phyloP scores from a whole-genome alignment of 768 basidiomycete genomes.

The Podaxis mareebaensis region DNA sequence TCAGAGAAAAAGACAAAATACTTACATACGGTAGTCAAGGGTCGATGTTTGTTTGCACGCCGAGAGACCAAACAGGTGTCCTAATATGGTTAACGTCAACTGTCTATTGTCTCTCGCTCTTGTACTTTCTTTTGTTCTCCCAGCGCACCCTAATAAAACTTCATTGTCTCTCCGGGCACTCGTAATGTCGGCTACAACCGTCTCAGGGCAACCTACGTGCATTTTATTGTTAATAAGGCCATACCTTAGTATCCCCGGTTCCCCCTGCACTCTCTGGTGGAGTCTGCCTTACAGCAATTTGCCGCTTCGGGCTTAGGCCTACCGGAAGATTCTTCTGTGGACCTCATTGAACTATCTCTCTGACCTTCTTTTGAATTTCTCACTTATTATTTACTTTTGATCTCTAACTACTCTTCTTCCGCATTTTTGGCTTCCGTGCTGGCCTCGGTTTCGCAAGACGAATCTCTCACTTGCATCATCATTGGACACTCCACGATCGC shows the following conservation, averaged over 20 bases:
- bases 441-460: constrained; percentile 7
- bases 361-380: constrained; percentile 12
- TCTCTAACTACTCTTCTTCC: constrained; percentile 8
- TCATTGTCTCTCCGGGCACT: not conserved
- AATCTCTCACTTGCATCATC: not conserved
- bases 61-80: not conserved
- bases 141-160: not conserved
- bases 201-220: not conserved
- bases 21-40: not conserved
- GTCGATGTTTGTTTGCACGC: not conserved
- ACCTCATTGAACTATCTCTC: not conserved
- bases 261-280: constrained; percentile 29
- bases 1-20: not conserved
- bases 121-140: constrained; percentile 15
- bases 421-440: constrained; percentile 11
- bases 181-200: not conserved
- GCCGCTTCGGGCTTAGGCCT: constrained; percentile 13
- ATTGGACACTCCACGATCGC: not conserved
- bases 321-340: not conserved
- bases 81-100: constrained; percentile 5
- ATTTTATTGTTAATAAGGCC: constrained; percentile 6
- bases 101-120: not conserved
- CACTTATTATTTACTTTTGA: constrained; percentile 7
- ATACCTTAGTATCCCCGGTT: not conserved
- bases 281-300: constrained; percentile 16